Conservation (phyloP, 495 filamentous ascomycete genomes). For the Tetracladium setigerum region DNA sequence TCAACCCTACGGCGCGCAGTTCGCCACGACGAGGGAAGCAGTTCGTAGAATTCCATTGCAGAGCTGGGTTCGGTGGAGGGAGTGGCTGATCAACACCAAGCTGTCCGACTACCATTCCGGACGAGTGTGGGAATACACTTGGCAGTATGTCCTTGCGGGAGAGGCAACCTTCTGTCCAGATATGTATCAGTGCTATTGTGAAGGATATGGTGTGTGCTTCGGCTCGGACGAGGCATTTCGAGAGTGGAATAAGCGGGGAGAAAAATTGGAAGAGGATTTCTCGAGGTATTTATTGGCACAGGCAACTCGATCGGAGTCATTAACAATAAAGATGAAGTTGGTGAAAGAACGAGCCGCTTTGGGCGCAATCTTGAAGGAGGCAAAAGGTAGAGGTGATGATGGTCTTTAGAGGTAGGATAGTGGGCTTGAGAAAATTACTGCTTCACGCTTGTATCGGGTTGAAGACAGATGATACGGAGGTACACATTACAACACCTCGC, state of each 20-base stretch:
- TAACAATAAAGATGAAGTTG: no score
- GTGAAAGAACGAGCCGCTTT: no score
- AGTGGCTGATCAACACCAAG: constrained; percentile 50
- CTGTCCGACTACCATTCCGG: constrained; percentile 48
- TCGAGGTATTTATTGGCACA: no score
- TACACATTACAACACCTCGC: no score
- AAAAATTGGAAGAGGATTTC: constrained; percentile 27
- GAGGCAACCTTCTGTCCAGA: constrained; percentile 51
- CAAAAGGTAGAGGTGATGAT: no score
- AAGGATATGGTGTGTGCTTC: constrained; percentile 76
- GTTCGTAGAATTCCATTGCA: constrained; percentile 35
- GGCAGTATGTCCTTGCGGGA: constrained; percentile 56
- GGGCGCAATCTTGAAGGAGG: no score
- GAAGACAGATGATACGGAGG: no score
- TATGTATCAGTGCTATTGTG: constrained; percentile 67
- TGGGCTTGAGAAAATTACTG: no score
- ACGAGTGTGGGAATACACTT: constrained; percentile 57
- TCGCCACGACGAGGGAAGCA: constrained; percentile 42
- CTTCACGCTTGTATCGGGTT: no score
- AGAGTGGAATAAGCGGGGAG: constrained; percentile 29
- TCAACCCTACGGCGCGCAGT: constrained; percentile 54
- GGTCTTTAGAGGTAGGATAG: no score
- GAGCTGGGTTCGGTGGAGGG: constrained; percentile 41
- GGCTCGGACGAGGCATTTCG: constrained; percentile 46
- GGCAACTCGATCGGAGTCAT: no score